These are phyloP conservation scores for Diaporthe eres DNA, from an alignment of 2,329 filamentous ascomycete species.

Conservation along the genomic window DNA sequence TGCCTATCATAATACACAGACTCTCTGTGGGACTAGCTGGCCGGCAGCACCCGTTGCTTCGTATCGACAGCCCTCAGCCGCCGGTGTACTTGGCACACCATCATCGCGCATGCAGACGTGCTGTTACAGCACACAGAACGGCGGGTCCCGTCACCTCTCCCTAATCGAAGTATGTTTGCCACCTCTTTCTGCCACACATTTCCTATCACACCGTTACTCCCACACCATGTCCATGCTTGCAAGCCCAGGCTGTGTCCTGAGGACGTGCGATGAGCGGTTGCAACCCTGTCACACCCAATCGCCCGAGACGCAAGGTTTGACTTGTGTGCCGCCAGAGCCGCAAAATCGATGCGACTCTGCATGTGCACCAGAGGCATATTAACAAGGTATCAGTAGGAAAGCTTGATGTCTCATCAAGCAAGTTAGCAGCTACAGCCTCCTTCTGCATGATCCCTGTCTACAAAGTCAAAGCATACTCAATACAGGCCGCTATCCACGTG, in stretches of 20 bases:
- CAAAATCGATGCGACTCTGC: slow-evolving; percentile 5
- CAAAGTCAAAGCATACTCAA: neutral
- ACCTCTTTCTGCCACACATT: neutral
- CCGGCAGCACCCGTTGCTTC: too few relatives aligned
- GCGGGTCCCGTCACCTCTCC: neutral
- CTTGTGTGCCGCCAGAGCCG: slow-evolving; percentile 4
- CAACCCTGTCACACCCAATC: slow-evolving; percentile 32
- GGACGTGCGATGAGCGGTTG: slow-evolving; percentile 28
- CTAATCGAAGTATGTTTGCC: neutral
- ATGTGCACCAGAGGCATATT: neutral
- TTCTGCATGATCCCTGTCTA: neutral
- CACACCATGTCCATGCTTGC: neutral
- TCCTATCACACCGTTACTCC: neutral
- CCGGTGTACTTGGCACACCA: neutral
- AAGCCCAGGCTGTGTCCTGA: neutral
- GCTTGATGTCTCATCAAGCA: neutral
- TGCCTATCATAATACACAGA: neutral
- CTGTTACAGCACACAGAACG: neutral
- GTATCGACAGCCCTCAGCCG: neutral
- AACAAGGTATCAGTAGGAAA: too few relatives aligned
- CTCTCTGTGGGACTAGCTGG: neutral
- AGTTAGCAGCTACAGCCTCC: neutral
- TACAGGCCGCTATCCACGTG: neutral
- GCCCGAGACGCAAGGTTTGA: neutral
- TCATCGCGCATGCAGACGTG: neutral